Evolutionary conservation across 2,329 filamentous ascomycete species (phyloP).

Genomic region (Pleurostoma richardsiae): DNA sequence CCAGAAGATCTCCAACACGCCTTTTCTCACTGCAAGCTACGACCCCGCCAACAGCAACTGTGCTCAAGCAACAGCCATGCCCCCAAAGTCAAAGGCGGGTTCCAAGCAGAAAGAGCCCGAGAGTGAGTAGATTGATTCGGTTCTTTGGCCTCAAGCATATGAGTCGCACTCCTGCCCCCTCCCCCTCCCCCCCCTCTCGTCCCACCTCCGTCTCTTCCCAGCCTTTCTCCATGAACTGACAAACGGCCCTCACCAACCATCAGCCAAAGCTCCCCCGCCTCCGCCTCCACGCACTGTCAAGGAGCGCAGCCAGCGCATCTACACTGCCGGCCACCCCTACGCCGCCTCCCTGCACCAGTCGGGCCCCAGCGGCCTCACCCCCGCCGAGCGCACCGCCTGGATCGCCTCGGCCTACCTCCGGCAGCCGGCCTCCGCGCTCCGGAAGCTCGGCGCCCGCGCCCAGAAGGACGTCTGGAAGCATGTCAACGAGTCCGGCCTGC

Average conservation of each 20-base stretch:
- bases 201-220: no score
- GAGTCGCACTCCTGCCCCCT: not conserved
- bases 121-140: constrained; percentile 1
- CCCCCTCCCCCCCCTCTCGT: not conserved
- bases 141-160: not conserved
- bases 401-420: constrained; percentile 39
- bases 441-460: constrained; percentile 33
- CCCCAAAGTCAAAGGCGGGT: constrained; percentile 10
- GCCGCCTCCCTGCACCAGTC: constrained; percentile 36
- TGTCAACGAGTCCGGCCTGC: constrained; percentile 45
- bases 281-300: constrained; percentile 37
- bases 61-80: constrained; percentile 8
- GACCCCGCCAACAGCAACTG: not conserved
- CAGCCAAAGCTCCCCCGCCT: constrained; percentile 22
- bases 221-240: no score
- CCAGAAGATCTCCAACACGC: no score
- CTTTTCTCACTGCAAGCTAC: no score
- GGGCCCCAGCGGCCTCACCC: constrained; percentile 38
- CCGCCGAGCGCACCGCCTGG: constrained; percentile 44
- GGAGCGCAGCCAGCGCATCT: constrained; percentile 41
- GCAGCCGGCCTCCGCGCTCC: constrained; percentile 28
- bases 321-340: constrained; percentile 45
- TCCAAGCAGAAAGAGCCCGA: constrained; percentile 10
- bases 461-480: constrained; percentile 55
- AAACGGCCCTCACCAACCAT: constrained; percentile 2